These are phyloP conservation scores for Candida albicans DNA, from an alignment of 1,139 yeast genomes.

Conservation along the genomic window DNA sequence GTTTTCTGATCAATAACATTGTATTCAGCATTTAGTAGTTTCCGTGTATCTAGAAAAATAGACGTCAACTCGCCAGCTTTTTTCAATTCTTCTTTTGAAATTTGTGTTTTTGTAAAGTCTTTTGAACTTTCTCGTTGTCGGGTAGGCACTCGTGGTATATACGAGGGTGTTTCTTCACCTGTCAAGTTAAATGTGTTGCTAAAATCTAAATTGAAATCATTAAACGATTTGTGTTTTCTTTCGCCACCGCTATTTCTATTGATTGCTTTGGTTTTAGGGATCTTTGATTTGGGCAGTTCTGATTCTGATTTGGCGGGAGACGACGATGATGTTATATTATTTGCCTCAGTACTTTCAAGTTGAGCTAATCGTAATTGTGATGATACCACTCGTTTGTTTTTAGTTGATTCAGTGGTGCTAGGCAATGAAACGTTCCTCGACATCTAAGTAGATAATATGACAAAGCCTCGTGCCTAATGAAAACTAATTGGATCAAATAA, in stretches of 20 bases:
- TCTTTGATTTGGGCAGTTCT: neutral
- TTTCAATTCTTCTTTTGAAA: constrained; percentile 22
- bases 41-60: constrained; percentile 44
- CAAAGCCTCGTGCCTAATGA: too few species aligned
- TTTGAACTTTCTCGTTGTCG: neutral
- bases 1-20: constrained; percentile 34
- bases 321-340: neutral
- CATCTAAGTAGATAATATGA: too few species aligned
- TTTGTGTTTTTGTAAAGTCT: neutral
- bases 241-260: constrained; percentile 22
- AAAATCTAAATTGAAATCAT: neutral
- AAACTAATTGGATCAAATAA: too few species aligned
- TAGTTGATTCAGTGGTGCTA: constrained; percentile 1
- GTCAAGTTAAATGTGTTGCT: neutral
- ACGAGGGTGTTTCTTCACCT: too few species aligned
- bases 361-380: constrained; percentile 9
- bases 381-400: constrained; percentile 3
- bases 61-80: constrained; percentile 46
- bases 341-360: constrained; percentile 1
- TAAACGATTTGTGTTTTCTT: constrained; percentile 52
- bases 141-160: neutral
- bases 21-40: constrained; percentile 41
- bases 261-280: constrained; percentile 27
- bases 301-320: constrained; percentile 1
- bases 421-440: neutral